These are phyloP conservation scores for Dichotomocladium elegans DNA, from an alignment of 371 early-diverging fungal species.

Conservation along the genomic window DNA sequence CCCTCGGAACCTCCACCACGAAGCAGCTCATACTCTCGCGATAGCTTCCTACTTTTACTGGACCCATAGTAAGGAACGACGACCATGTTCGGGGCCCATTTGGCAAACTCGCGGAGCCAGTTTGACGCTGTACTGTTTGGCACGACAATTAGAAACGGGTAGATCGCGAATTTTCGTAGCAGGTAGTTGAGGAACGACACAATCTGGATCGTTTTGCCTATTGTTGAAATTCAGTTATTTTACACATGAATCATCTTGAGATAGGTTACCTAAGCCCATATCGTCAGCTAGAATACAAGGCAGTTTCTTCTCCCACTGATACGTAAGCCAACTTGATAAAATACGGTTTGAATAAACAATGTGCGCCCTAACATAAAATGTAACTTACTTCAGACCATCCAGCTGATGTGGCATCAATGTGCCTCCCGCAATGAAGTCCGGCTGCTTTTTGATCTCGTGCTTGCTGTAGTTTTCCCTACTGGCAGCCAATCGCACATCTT, in stretches of 20 bases:
- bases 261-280: slow-evolving; percentile 81
- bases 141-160: slow-evolving; percentile 84
- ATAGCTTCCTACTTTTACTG: slow-evolving; percentile 42
- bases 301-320: slow-evolving; percentile 59
- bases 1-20: slow-evolving; percentile 22
- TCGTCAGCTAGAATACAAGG: slow-evolving; percentile 90
- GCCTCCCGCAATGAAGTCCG: slow-evolving; percentile 59
- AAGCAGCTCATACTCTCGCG: slow-evolving; percentile 63
- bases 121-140: slow-evolving; percentile 79
- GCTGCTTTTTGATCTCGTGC: slow-evolving; percentile 59
- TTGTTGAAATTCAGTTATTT: background rate
- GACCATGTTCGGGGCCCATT: slow-evolving; percentile 72
- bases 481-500: slow-evolving; percentile 25
- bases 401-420: slow-evolving; percentile 80
- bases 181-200: slow-evolving; percentile 71
- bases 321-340: slow-evolving; percentile 63
- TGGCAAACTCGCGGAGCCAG: slow-evolving; percentile 79
- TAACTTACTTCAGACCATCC: slow-evolving; percentile 76
- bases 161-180: slow-evolving; percentile 41
- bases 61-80: slow-evolving; percentile 58
- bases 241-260: slow-evolving; percentile 70
- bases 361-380: background rate
- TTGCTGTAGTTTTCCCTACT: slow-evolving; percentile 23
- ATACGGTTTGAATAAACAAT: background rate
- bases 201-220: slow-evolving; percentile 86